Conservation (phyloP, 2,329 filamentous ascomycete species). For the Calonectria montana region DNA sequence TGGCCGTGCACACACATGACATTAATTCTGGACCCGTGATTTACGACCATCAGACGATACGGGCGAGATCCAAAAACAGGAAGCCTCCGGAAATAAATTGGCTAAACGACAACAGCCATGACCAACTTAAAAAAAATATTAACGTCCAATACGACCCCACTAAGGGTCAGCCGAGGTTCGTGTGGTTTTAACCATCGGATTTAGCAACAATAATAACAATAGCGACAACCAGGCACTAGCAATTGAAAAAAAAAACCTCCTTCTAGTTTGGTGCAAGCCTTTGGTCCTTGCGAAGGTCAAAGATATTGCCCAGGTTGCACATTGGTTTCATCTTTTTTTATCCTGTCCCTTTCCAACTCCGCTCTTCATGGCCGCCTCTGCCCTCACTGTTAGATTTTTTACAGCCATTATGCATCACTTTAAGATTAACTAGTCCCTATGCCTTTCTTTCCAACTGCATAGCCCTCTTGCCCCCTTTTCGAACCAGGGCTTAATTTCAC, state of each 20-base stretch:
- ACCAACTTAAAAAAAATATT: not conserved
- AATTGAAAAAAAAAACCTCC: not conserved
- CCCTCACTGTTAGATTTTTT: not conserved
- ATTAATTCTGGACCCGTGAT: not conserved
- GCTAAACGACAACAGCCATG: not conserved
- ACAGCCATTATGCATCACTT: not conserved
- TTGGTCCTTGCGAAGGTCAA: not conserved
- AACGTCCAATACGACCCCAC: not conserved
- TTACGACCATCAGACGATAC: not conserved
- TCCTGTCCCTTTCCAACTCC: not conserved
- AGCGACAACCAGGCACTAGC: not conserved
- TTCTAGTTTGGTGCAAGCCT: not conserved
- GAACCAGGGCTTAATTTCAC: not conserved
- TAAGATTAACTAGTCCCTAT: not conserved
- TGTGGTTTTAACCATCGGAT: not conserved
- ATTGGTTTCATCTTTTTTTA: not conserved
- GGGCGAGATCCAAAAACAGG: not conserved
- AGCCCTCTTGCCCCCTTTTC: not conserved
- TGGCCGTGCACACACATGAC: not conserved
- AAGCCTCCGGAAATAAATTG: constrained; percentile 1
- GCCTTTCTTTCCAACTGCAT: not conserved
- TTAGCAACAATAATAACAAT: not conserved
- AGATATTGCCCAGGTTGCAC: not conserved
- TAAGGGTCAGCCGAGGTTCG: not conserved
- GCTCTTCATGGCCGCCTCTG: not conserved